phyloP scores from a whole-genome alignment of 2,329 filamentous ascomycete species.

The Sordariomycetes sp. region DNA sequence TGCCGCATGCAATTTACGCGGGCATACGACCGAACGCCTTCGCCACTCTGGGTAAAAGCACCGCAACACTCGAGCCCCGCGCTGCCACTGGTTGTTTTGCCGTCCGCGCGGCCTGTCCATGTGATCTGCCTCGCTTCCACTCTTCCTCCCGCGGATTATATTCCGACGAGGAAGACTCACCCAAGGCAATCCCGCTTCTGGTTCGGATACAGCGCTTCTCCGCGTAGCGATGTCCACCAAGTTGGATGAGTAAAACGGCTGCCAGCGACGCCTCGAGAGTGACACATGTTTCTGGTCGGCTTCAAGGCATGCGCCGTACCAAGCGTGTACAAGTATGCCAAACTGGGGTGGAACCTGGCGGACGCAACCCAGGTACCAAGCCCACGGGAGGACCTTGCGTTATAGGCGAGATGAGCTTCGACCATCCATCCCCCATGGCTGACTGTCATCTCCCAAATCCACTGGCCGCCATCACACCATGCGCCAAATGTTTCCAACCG shows the following conservation, averaged over 20 bases:
- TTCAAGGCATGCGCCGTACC: not conserved
- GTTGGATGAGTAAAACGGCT: not conserved
- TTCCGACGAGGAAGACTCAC: not conserved
- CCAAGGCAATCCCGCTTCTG: not conserved
- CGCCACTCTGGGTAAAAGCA: constrained; percentile 3
- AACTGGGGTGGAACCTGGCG: no score
- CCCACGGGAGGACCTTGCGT: no score
- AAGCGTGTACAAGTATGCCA: no score
- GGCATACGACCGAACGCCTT: not conserved
- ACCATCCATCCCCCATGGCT: no score
- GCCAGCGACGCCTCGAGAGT: not conserved
- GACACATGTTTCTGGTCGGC: not conserved
- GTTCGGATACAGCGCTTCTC: not conserved
- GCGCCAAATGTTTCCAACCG: no score
- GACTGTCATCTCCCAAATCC: no score
- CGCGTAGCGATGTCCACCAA: not conserved
- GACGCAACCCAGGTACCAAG: no score
- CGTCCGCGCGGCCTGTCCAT: not conserved
- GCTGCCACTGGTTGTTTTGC: not conserved
- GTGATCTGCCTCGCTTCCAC: not conserved
- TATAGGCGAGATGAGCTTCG: no score
- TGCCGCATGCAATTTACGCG: constrained; percentile 2
- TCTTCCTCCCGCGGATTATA: not conserved
- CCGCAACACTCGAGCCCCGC: not conserved
- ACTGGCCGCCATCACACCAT: no score